These are phyloP conservation scores for Echium plantagineum DNA, from an alignment of 257 asterid species.

Conservation along the genomic window DNA sequence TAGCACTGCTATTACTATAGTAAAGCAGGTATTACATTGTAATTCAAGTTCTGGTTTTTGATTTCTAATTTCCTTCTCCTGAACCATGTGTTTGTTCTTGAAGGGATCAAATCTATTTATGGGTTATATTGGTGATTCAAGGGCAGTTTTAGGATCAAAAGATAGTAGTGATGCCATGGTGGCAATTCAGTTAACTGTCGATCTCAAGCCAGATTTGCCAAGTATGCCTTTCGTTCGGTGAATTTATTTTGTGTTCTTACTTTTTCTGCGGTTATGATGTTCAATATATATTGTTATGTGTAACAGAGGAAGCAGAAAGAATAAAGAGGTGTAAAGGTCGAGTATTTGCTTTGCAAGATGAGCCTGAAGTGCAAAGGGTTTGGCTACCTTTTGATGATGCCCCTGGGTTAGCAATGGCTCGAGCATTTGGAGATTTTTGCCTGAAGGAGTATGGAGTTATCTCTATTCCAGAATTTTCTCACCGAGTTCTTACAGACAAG, in stretches of 20 bases:
- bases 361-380: constrained; percentile 96
- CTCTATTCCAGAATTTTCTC: constrained; percentile 91
- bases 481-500: constrained; percentile 52
- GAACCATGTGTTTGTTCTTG: not conserved
- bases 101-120: constrained; percentile 89
- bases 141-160: constrained; percentile 88
- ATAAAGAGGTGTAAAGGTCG: constrained; percentile 91
- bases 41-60: constrained; percentile 1
- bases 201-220: constrained; percentile 93
- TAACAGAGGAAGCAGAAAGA: constrained; percentile 89
- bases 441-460: constrained; percentile 96
- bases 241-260: not conserved
- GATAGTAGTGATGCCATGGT: constrained; percentile 58
- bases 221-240: constrained; percentile 26
- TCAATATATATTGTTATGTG: constrained; percentile 2
- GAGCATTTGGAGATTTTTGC: constrained; percentile 98
- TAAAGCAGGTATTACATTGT: constrained; percentile 61
- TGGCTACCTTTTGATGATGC: constrained; percentile 99
- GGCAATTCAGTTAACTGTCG: constrained; percentile 86
- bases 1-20: constrained; percentile 77
- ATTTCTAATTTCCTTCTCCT: constrained; percentile 3
- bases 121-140: constrained; percentile 88
- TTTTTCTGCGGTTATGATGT: constrained; percentile 1
- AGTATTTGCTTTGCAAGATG: constrained; percentile 95
- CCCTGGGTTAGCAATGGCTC: constrained; percentile 98